Conservation (phyloP, 179 eudicot species). For the Silene noctiflora region DNA sequence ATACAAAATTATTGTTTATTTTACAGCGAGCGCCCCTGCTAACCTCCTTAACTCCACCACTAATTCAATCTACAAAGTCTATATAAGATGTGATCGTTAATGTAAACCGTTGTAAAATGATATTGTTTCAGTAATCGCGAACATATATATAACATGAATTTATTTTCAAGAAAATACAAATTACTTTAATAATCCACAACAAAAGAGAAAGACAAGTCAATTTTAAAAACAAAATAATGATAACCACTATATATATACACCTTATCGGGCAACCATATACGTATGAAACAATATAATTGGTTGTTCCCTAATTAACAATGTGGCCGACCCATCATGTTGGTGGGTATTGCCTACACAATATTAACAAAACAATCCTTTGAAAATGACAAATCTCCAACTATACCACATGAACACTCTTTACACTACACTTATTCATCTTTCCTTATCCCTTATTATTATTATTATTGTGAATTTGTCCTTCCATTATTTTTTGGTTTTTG, state of each 20-base stretch:
- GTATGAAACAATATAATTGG: conserved; percentile 27
- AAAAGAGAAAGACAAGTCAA: no score
- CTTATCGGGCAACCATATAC: conserved; percentile 7
- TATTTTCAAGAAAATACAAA: no score
- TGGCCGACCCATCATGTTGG: conserved; percentile 67
- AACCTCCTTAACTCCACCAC: no score
- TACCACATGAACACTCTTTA: background rate
- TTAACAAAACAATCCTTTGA: conserved; percentile 16
- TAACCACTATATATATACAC: background rate
- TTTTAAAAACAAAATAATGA: background rate
- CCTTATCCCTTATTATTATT: background rate
- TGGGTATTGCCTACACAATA: conserved; percentile 39
- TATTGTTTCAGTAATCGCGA: no score
- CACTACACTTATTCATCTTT: background rate
- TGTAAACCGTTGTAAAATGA: no score
- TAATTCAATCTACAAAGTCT: no score
- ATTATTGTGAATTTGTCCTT: background rate
- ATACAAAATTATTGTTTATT: no score
- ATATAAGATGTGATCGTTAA: no score
- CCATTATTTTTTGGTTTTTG: background rate
- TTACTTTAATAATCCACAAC: no score
- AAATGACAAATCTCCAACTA: conserved; percentile 26
- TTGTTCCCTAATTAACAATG: conserved; percentile 37
- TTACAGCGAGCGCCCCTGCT: no score
- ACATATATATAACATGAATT: no score